Evolutionary conservation across 1,139 yeast genomes (phyloP).

Genomic region (Pichia inconspicua): DNA sequence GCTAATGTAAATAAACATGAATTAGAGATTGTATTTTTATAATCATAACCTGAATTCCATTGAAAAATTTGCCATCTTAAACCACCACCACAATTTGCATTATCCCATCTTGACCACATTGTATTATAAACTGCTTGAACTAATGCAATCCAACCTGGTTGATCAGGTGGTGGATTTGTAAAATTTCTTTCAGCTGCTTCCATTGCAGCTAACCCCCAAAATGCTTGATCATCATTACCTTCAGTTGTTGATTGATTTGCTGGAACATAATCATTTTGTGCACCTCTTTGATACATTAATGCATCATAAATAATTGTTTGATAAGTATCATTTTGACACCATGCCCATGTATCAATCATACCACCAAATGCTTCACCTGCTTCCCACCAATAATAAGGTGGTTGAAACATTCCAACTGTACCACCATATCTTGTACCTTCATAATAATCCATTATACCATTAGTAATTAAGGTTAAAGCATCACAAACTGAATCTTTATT

Average conservation of each 20-base stretch:
- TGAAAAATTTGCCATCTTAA: slow-evolving; percentile 94
- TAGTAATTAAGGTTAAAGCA: slow-evolving; percentile 50
- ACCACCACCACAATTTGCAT: slow-evolving; percentile 70
- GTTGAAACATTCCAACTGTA: slow-evolving; percentile 64
- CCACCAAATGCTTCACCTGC: slow-evolving; percentile 88
- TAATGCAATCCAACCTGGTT: slow-evolving; percentile 66
- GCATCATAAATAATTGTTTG: slow-evolving; percentile 49
- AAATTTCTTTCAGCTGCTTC: slow-evolving; percentile 86
- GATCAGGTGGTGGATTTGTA: slow-evolving; percentile 52
- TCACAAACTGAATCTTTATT: slow-evolving; percentile 29
- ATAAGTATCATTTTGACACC: slow-evolving; percentile 56
- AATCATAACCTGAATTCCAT: slow-evolving; percentile 91
- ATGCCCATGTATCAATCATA: slow-evolving; percentile 57
- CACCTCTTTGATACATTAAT: slow-evolving; percentile 58
- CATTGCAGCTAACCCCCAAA: slow-evolving; percentile 93
- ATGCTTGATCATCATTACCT: slow-evolving; percentile 96
- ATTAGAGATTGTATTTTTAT: slow-evolving; percentile 83
- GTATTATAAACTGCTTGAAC: slow-evolving; percentile 83
- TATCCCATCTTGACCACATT: slow-evolving; percentile 86
- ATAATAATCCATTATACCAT: slow-evolving; percentile 68
- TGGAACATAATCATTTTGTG: slow-evolving; percentile 63
- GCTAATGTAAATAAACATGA: slow-evolving; percentile 87
- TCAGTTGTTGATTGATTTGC: slow-evolving; percentile 70
- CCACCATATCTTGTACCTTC: slow-evolving; percentile 54
- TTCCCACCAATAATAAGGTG: slow-evolving; percentile 91